A percentile compares a stretch with the other conserved stretches of the same genome.
Evolutionary conservation across 345 rosid genomes (phyloP).

Genomic region (Syzygium oleosum): DNA sequence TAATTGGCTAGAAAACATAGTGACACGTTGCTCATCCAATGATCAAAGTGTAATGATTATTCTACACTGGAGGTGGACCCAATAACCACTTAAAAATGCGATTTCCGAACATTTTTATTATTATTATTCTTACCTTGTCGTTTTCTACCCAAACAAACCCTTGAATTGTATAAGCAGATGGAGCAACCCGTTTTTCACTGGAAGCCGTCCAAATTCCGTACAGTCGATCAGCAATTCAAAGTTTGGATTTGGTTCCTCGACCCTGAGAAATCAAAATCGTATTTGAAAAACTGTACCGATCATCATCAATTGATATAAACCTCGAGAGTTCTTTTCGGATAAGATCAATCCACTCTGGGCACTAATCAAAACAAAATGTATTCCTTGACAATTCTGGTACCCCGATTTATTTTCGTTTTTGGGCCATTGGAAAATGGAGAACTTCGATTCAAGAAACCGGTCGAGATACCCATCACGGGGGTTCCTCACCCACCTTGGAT

Average conservation of each 20-base stretch:
- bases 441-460: not conserved
- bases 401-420: not conserved
- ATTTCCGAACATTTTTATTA: no score
- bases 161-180: not conserved
- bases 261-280: not conserved
- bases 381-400: not conserved
- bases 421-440: not conserved
- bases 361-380: not conserved
- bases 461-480: not conserved
- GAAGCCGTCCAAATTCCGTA: not conserved
- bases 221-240: not conserved
- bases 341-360: not conserved
- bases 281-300: not conserved
- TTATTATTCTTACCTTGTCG: not conserved
- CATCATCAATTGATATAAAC: not conserved
- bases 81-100: no score
- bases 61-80: no score
- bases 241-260: not conserved
- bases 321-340: not conserved
- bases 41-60: no score
- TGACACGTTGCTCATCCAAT: no score
- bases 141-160: not conserved
- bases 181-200: no score
- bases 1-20: no score
- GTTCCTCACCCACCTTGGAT: not conserved